These are phyloP conservation scores for Candida xyloterini DNA, from an alignment of 805 yeast genomes.

Conservation along the genomic window DNA sequence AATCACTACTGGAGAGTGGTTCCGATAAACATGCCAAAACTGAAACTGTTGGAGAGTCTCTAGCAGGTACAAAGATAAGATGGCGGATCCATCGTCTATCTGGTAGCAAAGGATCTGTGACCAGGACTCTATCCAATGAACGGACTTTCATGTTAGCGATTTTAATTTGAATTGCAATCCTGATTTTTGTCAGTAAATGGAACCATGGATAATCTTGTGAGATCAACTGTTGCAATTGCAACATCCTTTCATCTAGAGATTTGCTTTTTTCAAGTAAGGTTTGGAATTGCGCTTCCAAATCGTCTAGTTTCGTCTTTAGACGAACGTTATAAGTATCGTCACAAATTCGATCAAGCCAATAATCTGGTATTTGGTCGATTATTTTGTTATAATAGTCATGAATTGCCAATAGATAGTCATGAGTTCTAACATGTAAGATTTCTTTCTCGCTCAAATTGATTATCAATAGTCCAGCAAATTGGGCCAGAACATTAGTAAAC, in stretches of 20 bases:
- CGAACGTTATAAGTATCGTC: constrained; percentile 26
- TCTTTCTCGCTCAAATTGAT: constrained; percentile 57
- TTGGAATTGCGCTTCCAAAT: constrained; percentile 7
- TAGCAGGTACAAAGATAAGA: constrained; percentile 56
- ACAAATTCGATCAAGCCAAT: constrained; percentile 29
- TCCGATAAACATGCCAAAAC: constrained; percentile 60
- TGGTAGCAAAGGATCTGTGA: constrained; percentile 43
- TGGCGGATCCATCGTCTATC: constrained; percentile 63
- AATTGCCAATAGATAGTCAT: constrained; percentile 47
- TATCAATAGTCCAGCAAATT: constrained; percentile 54
- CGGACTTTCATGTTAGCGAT: constrained; percentile 50
- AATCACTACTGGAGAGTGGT: constrained; percentile 46
- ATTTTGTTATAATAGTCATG: constrained; percentile 33
- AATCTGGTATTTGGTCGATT: constrained; percentile 24
- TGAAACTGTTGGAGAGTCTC: constrained; percentile 48
- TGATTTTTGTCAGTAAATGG: constrained; percentile 54
- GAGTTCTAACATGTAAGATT: constrained; percentile 46
- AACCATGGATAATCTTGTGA: constrained; percentile 79
- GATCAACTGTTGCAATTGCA: constrained; percentile 46
- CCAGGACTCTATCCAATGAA: constrained; percentile 54
- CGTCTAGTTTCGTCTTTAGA: constrained; percentile 12
- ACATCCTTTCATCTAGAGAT: constrained; percentile 22
- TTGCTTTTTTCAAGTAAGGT: constrained; percentile 11
- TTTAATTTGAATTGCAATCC: constrained; percentile 54
- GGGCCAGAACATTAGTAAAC: constrained; percentile 55